These are phyloP conservation scores for Sporothrix variecibatus DNA, from an alignment of 2,329 filamentous ascomycete species.

Conservation along the genomic window DNA sequence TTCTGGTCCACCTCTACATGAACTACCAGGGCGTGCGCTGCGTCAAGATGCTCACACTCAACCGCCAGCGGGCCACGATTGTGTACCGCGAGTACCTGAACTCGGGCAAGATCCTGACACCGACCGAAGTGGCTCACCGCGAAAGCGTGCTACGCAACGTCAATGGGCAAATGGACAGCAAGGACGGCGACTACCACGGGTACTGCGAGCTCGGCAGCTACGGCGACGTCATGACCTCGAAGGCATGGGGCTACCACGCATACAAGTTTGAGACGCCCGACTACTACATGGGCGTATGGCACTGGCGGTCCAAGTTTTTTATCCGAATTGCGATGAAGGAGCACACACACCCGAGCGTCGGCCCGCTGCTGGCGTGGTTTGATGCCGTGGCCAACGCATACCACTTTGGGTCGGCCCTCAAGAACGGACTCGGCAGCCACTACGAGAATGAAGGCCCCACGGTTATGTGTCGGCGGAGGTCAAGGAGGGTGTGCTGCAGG, in stretches of 20 bases:
- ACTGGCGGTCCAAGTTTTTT: slow-evolving; percentile 45
- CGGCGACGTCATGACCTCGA: slow-evolving; percentile 40
- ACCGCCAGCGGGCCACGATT: slow-evolving; percentile 82
- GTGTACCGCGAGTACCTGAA: slow-evolving; percentile 64
- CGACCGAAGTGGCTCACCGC: slow-evolving; percentile 63
- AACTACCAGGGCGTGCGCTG: slow-evolving; percentile 85
- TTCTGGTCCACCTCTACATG: slow-evolving; percentile 75
- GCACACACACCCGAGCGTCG: slow-evolving; percentile 43
- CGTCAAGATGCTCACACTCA: slow-evolving; percentile 81
- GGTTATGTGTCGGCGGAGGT: slow-evolving; percentile 48
- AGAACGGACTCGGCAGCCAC: slow-evolving; percentile 41
- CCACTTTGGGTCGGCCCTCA: slow-evolving; percentile 42
- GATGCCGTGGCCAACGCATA: slow-evolving; percentile 46
- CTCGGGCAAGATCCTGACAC: slow-evolving; percentile 57
- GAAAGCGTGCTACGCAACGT: slow-evolving; percentile 66
- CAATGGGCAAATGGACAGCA: slow-evolving; percentile 46
- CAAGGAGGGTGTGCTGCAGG: slow-evolving; percentile 40
- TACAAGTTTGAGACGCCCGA: slow-evolving; percentile 46
- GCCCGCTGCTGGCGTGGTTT: slow-evolving; percentile 42
- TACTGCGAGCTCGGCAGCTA: slow-evolving; percentile 44
- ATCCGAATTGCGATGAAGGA: slow-evolving; percentile 64
- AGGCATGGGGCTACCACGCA: slow-evolving; percentile 38
- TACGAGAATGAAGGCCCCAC: slow-evolving; percentile 42
- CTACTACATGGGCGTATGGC: slow-evolving; percentile 64
- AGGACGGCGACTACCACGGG: slow-evolving; percentile 40